Percentiles rank a stretch among this genome's conserved stretches.
phyloP scores from a whole-genome alignment of 1,284 basidiomycete species.

The Pyrrhoderma noxium region DNA sequence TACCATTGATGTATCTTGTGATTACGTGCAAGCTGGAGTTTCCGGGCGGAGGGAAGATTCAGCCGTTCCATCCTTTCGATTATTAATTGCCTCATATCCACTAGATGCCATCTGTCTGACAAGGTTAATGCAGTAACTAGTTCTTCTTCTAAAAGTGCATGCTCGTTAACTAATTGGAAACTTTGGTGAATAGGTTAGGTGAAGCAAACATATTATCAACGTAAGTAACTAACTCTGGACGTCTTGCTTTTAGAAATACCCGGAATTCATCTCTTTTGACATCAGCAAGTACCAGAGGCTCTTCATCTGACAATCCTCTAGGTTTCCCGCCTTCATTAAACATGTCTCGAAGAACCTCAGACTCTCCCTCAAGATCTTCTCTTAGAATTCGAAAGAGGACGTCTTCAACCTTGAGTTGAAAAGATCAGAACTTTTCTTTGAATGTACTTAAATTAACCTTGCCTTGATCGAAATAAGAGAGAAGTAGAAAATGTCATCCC shows the following conservation, averaged over 20 bases:
- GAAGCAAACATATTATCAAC: neutral
- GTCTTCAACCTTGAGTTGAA: conserved; percentile 5
- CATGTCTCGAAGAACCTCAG: conserved; percentile 11
- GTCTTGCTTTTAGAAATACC: conserved; percentile 1
- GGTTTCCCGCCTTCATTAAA: conserved; percentile 2
- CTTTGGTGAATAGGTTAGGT: too few species aligned
- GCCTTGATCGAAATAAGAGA: too few species aligned
- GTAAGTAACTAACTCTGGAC: neutral
- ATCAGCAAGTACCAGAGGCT: conserved; percentile 4
- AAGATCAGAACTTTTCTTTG: too few species aligned
- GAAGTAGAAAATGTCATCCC: too few species aligned
- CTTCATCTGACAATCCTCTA: conserved; percentile 1
- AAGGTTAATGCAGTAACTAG: conserved; percentile 6
- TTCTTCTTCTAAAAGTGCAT: neutral
- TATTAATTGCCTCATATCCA: neutral
- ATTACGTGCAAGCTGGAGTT: conserved; percentile 5
- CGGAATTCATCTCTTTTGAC: conserved; percentile 1
- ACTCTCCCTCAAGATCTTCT: conserved; percentile 9
- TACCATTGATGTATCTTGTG: conserved; percentile 9
- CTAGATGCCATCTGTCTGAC: conserved; percentile 12
- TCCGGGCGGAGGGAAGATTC: neutral
- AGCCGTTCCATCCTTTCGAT: conserved; percentile 6
- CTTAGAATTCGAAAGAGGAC: conserved; percentile 11
- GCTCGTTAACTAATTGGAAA: neutral
- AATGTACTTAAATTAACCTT: too few species aligned